These are phyloP conservation scores for Cymbopogon flexuosus DNA, from an alignment of 202 grass and related monocot species.

Conservation along the genomic window DNA sequence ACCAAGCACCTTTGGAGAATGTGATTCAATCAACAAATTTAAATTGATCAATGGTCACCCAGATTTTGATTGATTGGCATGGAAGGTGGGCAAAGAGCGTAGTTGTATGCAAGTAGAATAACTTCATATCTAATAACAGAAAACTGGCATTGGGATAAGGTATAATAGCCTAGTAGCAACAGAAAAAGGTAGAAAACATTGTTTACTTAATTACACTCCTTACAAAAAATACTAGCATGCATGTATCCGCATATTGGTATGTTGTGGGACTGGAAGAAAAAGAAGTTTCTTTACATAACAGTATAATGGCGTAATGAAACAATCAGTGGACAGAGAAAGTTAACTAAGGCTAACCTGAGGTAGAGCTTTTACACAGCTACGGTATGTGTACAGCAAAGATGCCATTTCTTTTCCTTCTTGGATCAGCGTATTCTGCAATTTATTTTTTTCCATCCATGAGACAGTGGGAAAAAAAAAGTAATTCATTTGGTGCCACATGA, in stretches of 20 bases:
- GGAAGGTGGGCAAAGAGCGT: background rate
- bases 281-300: background rate
- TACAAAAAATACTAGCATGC: conserved; percentile 8
- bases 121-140: conserved; percentile 18
- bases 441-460: conserved; percentile 38
- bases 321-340: conserved; percentile 27
- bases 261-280: background rate
- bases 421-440: conserved; percentile 78
- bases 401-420: conserved; percentile 99
- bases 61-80: background rate
- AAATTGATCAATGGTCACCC: background rate
- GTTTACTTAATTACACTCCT: background rate
- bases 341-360: conserved; percentile 68
- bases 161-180: background rate
- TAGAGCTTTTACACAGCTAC: conserved; percentile 97
- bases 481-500: background rate
- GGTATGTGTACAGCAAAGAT: conserved; percentile 94
- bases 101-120: conserved; percentile 7
- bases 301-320: conserved; percentile 12
- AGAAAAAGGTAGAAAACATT: conserved; percentile 11
- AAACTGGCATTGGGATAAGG: conserved; percentile 1
- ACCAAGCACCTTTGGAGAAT: background rate
- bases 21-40: conserved; percentile 6
- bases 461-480: conserved; percentile 7
- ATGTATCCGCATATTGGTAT: background rate